Evolutionary conservation across 2,329 filamentous ascomycete genomes (phyloP).

Genomic region (Cadophora luteo-olivacea): DNA sequence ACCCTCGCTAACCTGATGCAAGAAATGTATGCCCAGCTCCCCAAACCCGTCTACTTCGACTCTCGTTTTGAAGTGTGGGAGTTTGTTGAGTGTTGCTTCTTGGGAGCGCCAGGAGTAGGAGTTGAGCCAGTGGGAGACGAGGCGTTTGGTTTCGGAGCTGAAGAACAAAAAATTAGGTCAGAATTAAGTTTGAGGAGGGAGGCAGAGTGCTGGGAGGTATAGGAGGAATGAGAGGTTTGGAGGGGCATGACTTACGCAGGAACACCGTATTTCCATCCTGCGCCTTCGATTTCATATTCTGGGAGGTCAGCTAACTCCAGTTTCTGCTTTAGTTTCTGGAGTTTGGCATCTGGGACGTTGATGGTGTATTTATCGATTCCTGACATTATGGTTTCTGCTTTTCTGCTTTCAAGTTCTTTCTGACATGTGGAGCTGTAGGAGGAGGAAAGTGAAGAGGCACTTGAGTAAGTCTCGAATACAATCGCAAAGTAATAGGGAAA

Average conservation of each 20-base stretch:
- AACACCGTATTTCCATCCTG: conserved; percentile 33
- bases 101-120: conserved; percentile 38
- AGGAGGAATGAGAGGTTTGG: background rate
- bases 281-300: conserved; percentile 35
- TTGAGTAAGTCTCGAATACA: background rate
- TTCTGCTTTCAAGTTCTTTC: too few species aligned
- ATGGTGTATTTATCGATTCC: conserved; percentile 47
- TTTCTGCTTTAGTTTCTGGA: conserved; percentile 45
- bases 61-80: conserved; percentile 42
- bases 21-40: conserved; percentile 66
- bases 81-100: conserved; percentile 35
- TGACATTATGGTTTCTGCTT: conserved; percentile 8
- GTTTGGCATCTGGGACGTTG: conserved; percentile 44
- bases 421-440: too few species aligned
- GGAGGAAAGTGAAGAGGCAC: too few species aligned
- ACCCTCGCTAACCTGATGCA: conserved; percentile 61
- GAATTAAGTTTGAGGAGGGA: background rate
- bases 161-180: background rate
- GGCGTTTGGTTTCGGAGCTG: conserved; percentile 25
- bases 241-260: conserved; percentile 24
- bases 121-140: conserved; percentile 33
- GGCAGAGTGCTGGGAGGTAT: background rate
- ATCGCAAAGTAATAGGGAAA: background rate
- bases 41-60: conserved; percentile 64
- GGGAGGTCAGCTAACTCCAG: conserved; percentile 44